Conservation (phyloP, 768 basidiomycete species). For the Krasilnikovozyma curviuscula region DNA sequence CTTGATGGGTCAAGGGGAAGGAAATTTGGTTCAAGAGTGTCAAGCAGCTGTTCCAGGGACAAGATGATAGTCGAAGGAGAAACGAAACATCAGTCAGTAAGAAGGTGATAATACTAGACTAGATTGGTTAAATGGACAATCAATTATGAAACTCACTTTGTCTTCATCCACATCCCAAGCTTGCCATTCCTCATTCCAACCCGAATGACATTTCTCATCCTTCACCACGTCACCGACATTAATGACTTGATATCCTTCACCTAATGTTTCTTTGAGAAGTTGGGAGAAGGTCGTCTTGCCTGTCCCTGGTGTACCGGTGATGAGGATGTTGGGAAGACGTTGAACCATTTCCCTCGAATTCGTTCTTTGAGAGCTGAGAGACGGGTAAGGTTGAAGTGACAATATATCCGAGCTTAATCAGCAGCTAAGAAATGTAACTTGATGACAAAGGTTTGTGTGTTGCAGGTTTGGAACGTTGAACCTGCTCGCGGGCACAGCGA, state of each 20-base stretch:
- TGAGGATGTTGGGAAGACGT: conserved; percentile 25
- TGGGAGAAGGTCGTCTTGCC: conserved; percentile 88
- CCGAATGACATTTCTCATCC: conserved; percentile 55
- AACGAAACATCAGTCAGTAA: not conserved
- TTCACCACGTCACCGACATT: conserved; percentile 84
- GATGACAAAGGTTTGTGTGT: no score
- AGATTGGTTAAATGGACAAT: not conserved
- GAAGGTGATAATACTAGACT: not conserved
- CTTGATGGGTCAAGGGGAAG: not conserved
- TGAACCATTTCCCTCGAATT: no score
- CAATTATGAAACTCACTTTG: conserved; percentile 39
- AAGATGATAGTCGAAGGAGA: not conserved
- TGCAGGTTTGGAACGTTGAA: no score
- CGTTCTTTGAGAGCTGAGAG: no score
- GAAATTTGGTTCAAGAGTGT: conserved; percentile 51
- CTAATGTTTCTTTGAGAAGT: conserved; percentile 39
- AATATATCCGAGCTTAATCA: no score
- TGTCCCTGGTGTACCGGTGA: conserved; percentile 37
- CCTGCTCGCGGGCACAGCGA: no score
- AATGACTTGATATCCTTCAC: conserved; percentile 38
- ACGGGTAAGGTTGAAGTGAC: no score
- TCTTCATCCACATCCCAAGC: conserved; percentile 89
- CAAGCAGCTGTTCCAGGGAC: conserved; percentile 45
- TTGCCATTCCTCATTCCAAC: conserved; percentile 88
- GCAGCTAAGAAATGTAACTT: no score